Evolutionary conservation across 257 asterid species (phyloP).

Genomic region (Salvia miltiorrhiza): DNA sequence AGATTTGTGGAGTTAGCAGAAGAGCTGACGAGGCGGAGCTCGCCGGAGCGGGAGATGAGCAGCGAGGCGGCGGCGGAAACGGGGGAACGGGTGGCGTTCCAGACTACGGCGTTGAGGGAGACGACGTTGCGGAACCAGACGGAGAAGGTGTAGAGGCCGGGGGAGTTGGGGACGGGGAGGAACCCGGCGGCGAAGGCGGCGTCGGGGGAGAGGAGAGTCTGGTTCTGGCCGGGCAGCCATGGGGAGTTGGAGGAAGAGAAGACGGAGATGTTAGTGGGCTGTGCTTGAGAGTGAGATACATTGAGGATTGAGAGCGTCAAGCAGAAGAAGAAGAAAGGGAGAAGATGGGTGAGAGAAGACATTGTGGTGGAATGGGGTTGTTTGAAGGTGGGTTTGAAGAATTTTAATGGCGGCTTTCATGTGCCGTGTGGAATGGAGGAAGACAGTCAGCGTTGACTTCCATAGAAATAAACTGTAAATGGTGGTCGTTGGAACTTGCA

Average conservation of each 20-base stretch:
- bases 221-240: constrained; percentile 66
- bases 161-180: constrained; percentile 23
- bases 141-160: constrained; percentile 52
- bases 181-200: constrained; percentile 55
- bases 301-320: constrained; percentile 23
- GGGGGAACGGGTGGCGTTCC: constrained; percentile 55
- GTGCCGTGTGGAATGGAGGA: background rate
- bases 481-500: background rate
- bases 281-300: constrained; percentile 37
- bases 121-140: constrained; percentile 53
- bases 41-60: constrained; percentile 46
- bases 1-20: constrained; percentile 29
- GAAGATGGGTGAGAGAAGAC: constrained; percentile 15
- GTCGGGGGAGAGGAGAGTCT: constrained; percentile 51
- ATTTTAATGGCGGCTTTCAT: constrained; percentile 24
- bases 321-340: constrained; percentile 25
- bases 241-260: constrained; percentile 44
- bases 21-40: constrained; percentile 42
- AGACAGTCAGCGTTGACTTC: background rate
- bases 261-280: constrained; percentile 23
- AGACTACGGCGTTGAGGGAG: constrained; percentile 31
- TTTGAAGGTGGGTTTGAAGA: background rate
- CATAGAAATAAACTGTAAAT: background rate
- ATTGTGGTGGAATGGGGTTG: constrained; percentile 23
- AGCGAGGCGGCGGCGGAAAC: constrained; percentile 48